phyloP scores from a whole-genome alignment of 169 alveolate genomes.

The Plasmodium malariae region DNA sequence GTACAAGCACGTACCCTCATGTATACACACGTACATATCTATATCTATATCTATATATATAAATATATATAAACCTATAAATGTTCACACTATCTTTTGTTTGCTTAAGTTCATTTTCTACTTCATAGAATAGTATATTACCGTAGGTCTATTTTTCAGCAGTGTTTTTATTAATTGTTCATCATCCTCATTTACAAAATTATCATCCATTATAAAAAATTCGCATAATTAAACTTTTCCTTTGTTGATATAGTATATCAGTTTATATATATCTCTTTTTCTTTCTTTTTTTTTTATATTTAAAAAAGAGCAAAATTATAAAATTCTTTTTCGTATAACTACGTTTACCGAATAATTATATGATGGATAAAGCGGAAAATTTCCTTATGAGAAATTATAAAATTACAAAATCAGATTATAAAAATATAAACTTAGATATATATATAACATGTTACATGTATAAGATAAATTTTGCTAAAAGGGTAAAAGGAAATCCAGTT shows the following conservation, averaged over 20 bases:
- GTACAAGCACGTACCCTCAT: background rate
- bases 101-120: background rate
- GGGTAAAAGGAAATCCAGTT: no score
- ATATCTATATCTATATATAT: no score
- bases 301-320: background rate
- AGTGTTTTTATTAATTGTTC: slow-evolving; percentile 60
- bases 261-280: background rate
- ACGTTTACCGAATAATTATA: no score
- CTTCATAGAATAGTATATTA: slow-evolving; percentile 3
- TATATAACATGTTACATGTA: no score
- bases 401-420: no score
- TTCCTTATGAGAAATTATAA: no score
- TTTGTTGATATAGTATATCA: background rate
- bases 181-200: slow-evolving; percentile 64
- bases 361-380: no score
- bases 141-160: slow-evolving; percentile 55
- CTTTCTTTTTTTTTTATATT: background rate
- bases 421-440: no score
- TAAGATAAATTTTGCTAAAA: no score
- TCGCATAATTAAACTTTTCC: background rate
- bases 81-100: background rate
- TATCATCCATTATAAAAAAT: slow-evolving; percentile 63
- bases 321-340: no score
- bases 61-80: background rate
- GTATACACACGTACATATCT: background rate